Evolutionary conservation across 768 basidiomycete genomes (phyloP).

Genomic region (Tricholoma hemisulphureum): DNA sequence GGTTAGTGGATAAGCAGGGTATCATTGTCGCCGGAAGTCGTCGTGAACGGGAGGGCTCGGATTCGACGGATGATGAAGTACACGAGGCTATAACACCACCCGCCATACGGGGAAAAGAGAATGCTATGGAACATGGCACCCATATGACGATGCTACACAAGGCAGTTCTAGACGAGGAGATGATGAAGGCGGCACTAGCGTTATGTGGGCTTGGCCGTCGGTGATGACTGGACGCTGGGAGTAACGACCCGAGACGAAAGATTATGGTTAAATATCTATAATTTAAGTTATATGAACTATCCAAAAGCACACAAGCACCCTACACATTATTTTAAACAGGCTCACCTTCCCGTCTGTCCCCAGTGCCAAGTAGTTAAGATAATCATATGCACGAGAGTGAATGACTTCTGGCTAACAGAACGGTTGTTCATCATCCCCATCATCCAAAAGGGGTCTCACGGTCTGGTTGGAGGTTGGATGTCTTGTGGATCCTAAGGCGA

Average conservation of each 20-base stretch:
- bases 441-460: no score
- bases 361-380: background rate
- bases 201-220: conserved; percentile 55
- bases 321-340: background rate
- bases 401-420: no score
- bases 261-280: conserved; percentile 9
- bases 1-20: conserved; percentile 46
- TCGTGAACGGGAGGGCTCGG: conserved; percentile 22
- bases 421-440: no score
- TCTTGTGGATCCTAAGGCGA: no score
- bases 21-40: conserved; percentile 25
- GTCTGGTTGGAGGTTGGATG: no score
- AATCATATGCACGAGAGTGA: no score
- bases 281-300: conserved; percentile 17
- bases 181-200: conserved; percentile 68
- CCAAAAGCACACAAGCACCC: background rate
- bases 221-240: conserved; percentile 5
- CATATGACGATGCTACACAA: conserved; percentile 16
- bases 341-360: background rate
- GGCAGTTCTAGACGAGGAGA: conserved; percentile 54
- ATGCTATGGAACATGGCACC: conserved; percentile 21
- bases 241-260: conserved; percentile 5
- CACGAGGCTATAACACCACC: conserved; percentile 66
- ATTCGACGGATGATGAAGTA: conserved; percentile 63
- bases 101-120: conserved; percentile 47